Base-by-base conservation (phyloP, 306 rosid species). In the Lablab purpureus region DNA sequence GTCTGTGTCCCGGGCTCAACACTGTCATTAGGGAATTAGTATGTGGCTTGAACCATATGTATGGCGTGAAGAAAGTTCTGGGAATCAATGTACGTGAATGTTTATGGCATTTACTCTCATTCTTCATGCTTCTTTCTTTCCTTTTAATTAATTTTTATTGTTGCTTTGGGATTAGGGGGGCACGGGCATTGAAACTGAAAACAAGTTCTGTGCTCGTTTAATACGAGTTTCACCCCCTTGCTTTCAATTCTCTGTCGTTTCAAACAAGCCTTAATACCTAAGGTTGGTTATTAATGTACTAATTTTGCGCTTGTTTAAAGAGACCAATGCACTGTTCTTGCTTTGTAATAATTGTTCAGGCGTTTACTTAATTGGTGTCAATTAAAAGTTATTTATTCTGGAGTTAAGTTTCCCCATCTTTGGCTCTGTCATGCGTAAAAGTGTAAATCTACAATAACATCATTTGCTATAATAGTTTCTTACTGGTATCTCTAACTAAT, bases 1-100 rank as follows among this genome's bases (percentile, higher is more conserved):
- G 99, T 82, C 96, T 95, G 12, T 95, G 99, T 72, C 98, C 99
- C 51, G 99, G 99, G 2, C 98, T 95, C 87, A 95, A 95, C 91
- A 95, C 98, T 1, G 98, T 95, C 68, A 91, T 91, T n/a, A 91
- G 99, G 75, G 99, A 95, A 71, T 77, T 95, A 17, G 99, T 93
- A 1, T 95, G 98, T 75, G 90, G 97, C 50, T 80, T 95, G 79
- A 64, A 93, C 86, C 85, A 95, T 72, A 95, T 95, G 99, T 93
- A 93, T 73, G 98, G 96, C 0, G 98, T 95, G 13, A 95, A 87
- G 79, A 89, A 72, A 81, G 98, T 95, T 82, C 76, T 89, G 1
- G 99, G 99, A 68, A 91, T 95, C 37, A 82, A 81, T 56, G 99
- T 93, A 83, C 72, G 91, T 84, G 22, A 52, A 56, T 74, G 36